Base-by-base conservation (phyloP, 306 rosid species). In the Casuarina equisetifolia region DNA sequence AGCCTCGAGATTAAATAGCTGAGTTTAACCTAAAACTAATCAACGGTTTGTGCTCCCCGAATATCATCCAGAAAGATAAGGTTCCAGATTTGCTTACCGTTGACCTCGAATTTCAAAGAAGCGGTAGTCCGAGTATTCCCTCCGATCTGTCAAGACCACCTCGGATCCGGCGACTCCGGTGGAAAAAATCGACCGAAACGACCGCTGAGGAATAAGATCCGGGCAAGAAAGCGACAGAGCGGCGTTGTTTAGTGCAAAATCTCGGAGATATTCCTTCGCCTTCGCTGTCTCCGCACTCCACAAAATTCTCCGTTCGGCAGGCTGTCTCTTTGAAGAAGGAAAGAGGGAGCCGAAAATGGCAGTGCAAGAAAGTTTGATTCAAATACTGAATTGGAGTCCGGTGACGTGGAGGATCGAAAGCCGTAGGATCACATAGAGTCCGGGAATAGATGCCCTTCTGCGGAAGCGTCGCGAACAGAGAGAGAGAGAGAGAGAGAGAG, bases 111-210 rank as follows among this genome's bases (percentile, higher is more conserved):
- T 63, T 12, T 0, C n/a, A 63, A 45, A 63, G 17, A 49, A 5
- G 9, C 66, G 10, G 79, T 25, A 51, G 50, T n/a, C 55, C 55
- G 43, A 40, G 3, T 2, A 2, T n/a, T 9, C 32, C 42, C 63
- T 55, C 82, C 72, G 80, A 74, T 16, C 62, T 36, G 53, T 53
- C 50, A 4, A 57, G 69, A 64, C 62, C 75, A 80, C 69, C 54
- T 40, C 79, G 71, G 71, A 45, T 80, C 75, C 63, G 44, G 70
- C 3, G 0, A 39, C 39, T 55, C 16, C 6, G n/a, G 17, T 36
- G 11, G 15, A 9, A 2, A 4, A 32, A 61, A 36, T 38, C 8
- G 40, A 40, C 62, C 12, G 57, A 20, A 67, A 51, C 63, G 51
- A 66, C 42, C 6, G 53, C 73, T 68, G 5, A 11, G 38, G 57